Conservation (phyloP, 768 basidiomycete genomes). For the Boletus reticulatus region DNA sequence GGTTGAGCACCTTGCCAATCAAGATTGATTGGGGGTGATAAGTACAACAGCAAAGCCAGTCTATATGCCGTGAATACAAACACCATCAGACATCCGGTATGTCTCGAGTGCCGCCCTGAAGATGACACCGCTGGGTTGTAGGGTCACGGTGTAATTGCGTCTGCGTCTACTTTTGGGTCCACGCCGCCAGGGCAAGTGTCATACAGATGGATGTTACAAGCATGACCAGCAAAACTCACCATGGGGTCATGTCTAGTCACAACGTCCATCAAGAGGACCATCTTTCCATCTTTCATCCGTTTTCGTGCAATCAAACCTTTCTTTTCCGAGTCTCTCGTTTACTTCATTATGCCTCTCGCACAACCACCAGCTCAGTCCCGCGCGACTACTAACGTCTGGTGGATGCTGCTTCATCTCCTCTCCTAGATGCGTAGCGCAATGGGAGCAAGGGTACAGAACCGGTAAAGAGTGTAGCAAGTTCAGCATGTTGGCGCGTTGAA, state of each 20-base stretch:
- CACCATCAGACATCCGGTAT: too few species aligned
- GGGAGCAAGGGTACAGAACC: slow-evolving; percentile 81
- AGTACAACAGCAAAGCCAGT: too few species aligned
- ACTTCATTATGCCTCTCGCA: slow-evolving; percentile 94
- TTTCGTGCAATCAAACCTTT: slow-evolving; percentile 75
- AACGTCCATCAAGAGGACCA: slow-evolving; percentile 83
- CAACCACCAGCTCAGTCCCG: slow-evolving; percentile 76
- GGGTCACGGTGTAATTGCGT: background rate
- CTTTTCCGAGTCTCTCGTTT: slow-evolving; percentile 83
- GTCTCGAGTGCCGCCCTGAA: too few species aligned
- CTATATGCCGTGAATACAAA: too few species aligned
- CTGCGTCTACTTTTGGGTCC: background rate
- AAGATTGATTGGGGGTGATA: too few species aligned
- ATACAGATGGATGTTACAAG: too few species aligned
- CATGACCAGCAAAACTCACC: slow-evolving; percentile 6
- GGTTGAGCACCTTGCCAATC: too few species aligned
- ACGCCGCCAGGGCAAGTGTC: background rate
- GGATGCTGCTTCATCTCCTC: slow-evolving; percentile 62
- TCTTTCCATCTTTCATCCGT: slow-evolving; percentile 92
- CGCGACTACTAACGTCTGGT: slow-evolving; percentile 75
- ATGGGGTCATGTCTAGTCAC: slow-evolving; percentile 51
- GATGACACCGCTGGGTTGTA: background rate
- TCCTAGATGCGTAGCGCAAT: slow-evolving; percentile 83
- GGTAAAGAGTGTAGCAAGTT: slow-evolving; percentile 76
- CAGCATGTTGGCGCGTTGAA: slow-evolving; percentile 83